Base-by-base conservation (phyloP, 2,329 filamentous ascomycete species). In the Fusarium torulosum region DNA sequence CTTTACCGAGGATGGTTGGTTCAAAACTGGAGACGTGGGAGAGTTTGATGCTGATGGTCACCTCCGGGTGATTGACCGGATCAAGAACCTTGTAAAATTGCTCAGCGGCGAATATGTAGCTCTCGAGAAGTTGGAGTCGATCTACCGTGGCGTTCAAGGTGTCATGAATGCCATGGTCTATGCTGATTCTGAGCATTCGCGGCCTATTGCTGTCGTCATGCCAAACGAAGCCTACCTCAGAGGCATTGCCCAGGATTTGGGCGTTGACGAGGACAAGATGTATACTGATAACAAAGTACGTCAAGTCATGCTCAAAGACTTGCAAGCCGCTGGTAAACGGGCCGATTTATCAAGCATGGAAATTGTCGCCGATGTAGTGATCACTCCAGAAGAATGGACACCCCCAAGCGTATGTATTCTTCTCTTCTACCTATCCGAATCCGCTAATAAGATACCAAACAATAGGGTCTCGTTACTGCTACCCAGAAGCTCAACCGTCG, bases 1-100 rank as follows among this genome's bases (percentile, higher is more conserved):
- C 3, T 86, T 95, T 63, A 94, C 92, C 0, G 78, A 88, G 2
- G 95, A 97, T 72, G 93, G 93, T 29, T 98, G 95, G 95, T 97
- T 98, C 86, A 94, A 91, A 85, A 96, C 93, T 10, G 95, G 95
- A 61, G 95, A 98, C 74, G 94, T 98, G 76, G 95, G 95, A 72
- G 92, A 97, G 77, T 95, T 94, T 73, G 90, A 95, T 78, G 76
- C 82, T 37, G 85, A 90, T 64, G 95, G 95, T 37, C 91, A 97
- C 76, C 79, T 97, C 65, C 87, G 85, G 70, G 90, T 98, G 76
- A 94, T 97, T 74, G 95, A 98, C 79, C 93, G 95, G 67, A 93
- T 97, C 87, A 98, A 98, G 89, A 98, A 97, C 80, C 84, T 98
- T 52, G 92, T 97, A 79, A 98, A 98, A 88, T 93, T 96, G 58